Evolutionary conservation across 139 green algal genomes (phyloP).

Genomic region (Astrephomene gubernaculifera): DNA sequence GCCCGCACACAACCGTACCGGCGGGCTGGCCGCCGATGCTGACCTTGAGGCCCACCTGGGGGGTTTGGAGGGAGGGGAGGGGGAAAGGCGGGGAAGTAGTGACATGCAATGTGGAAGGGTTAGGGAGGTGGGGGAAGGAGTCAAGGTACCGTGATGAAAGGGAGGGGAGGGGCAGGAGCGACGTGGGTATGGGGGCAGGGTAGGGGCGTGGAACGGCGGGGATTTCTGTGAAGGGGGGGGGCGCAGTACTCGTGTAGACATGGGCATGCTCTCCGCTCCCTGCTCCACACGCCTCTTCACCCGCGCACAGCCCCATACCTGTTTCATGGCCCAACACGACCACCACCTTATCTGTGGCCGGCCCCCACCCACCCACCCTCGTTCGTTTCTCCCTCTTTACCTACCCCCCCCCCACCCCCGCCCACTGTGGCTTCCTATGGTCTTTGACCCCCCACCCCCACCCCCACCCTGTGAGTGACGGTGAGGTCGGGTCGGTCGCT

Average conservation of each 20-base stretch:
- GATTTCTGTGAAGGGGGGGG: too few species aligned
- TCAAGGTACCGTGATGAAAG: too few species aligned
- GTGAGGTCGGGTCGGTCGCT: conserved; percentile 51
- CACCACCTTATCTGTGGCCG: not conserved
- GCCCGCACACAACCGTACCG: conserved; percentile 84
- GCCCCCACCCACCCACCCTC: not conserved
- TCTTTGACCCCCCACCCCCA: not conserved
- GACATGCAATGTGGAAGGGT: too few species aligned
- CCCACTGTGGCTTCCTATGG: not conserved
- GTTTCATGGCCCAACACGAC: not conserved
- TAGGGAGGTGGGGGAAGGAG: too few species aligned
- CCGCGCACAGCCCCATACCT: too few species aligned
- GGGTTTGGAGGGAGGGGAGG: not conserved
- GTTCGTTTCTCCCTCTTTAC: too few species aligned
- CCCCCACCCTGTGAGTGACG: conserved; percentile 52
- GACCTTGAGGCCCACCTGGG: conserved; percentile 78
- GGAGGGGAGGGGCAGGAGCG: too few species aligned
- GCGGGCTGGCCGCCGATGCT: conserved; percentile 75
- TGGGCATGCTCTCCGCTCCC: too few species aligned
- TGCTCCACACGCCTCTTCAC: too few species aligned
- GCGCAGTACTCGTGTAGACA: too few species aligned
- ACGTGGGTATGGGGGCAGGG: too few species aligned
- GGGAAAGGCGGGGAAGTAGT: not conserved
- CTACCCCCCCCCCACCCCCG: not conserved
- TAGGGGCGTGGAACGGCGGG: too few species aligned